These are phyloP conservation scores for Castanea crenata DNA, from an alignment of 306 rosid species.

Conservation along the genomic window DNA sequence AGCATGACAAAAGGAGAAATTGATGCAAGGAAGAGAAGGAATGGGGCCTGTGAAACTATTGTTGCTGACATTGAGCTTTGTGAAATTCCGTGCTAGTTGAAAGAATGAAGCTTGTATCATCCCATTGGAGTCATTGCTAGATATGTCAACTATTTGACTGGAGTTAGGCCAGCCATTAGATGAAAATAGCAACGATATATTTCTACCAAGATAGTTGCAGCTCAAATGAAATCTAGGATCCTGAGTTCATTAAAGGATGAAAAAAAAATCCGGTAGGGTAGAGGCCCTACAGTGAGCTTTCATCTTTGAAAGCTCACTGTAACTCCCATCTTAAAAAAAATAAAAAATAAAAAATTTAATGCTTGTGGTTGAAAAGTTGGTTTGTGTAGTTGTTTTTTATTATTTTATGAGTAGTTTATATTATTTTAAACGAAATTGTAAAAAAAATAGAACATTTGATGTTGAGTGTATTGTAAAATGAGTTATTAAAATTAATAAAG, in stretches of 20 bases:
- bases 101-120: neutral
- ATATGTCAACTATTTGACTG: conserved; percentile 5
- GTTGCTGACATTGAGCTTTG: neutral
- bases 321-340: too few species aligned
- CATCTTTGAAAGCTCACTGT: too few species aligned
- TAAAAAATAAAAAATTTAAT: too few species aligned
- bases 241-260: neutral
- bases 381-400: too few species aligned
- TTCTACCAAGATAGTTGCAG: too few species aligned
- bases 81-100: neutral
- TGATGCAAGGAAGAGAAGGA: neutral
- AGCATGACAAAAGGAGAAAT: neutral
- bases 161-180: neutral
- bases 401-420: too few species aligned
- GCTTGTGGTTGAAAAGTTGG: too few species aligned
- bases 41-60: neutral
- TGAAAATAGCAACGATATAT: neutral
- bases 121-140: conserved; percentile 1
- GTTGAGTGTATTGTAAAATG: too few species aligned
- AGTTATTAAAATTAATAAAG: too few species aligned
- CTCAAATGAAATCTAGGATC: too few species aligned
- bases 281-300: neutral
- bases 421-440: too few species aligned
- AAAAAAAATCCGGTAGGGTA: neutral
- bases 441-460: too few species aligned